phyloP scores from a whole-genome alignment of 768 basidiomycete genomes.

The Rhodotorula taiwanensis region DNA sequence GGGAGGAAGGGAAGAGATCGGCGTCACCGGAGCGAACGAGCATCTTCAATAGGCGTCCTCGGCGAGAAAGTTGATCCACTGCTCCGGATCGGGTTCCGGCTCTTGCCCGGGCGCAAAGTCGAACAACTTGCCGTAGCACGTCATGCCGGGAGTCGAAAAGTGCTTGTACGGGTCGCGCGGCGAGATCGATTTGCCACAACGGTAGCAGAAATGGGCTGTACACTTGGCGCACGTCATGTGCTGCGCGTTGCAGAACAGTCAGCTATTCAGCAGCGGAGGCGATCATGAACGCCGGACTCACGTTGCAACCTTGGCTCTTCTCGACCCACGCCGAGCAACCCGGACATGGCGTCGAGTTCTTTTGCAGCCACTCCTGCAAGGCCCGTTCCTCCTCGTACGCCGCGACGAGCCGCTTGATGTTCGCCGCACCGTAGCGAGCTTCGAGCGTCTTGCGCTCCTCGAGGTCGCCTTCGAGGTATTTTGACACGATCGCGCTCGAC shows the following conservation, averaged over 20 bases:
- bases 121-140: conserved; percentile 31
- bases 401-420: conserved; percentile 34
- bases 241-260: background rate
- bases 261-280: conserved; percentile 1
- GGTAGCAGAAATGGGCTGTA: conserved; percentile 22
- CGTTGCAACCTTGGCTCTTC: conserved; percentile 28
- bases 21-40: too few species aligned
- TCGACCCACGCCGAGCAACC: conserved; percentile 18
- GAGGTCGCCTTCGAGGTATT: conserved; percentile 23
- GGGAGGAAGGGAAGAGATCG: too few species aligned
- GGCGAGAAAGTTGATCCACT: conserved; percentile 14
- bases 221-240: conserved; percentile 29
- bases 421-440: conserved; percentile 34
- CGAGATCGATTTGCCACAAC: conserved; percentile 27
- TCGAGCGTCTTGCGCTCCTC: conserved; percentile 21
- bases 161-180: conserved; percentile 31
- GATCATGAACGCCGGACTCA: background rate
- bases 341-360: conserved; percentile 32
- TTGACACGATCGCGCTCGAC: conserved; percentile 28
- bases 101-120: conserved; percentile 26
- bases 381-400: conserved; percentile 37
- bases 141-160: conserved; percentile 2
- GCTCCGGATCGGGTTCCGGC: conserved; percentile 2
- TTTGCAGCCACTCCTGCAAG: conserved; percentile 33
- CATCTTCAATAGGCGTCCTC: background rate